Conservation (phyloP, 176 grass and related monocot genomes). For the Areca catechu region DNA sequence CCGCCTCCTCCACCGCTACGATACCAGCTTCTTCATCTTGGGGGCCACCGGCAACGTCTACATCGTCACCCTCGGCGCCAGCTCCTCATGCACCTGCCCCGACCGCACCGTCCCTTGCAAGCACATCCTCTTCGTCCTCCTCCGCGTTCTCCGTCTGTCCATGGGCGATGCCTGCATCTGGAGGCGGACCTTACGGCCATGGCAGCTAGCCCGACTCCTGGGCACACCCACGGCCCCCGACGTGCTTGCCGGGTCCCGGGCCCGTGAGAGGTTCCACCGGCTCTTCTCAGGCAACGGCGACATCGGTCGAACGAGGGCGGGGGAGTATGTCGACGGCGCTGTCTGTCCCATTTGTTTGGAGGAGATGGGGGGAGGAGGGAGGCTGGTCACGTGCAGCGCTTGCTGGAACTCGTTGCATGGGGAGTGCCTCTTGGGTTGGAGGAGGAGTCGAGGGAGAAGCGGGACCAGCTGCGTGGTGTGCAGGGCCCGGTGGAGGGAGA, state of each 20-base stretch:
- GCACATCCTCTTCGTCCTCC: conserved; percentile 87
- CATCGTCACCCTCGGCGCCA: conserved; percentile 41
- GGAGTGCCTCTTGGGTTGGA: conserved; percentile 82
- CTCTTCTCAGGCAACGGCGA: background rate
- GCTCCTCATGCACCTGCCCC: conserved; percentile 73
- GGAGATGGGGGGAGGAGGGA: conserved; percentile 30
- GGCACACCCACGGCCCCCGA: conserved; percentile 37
- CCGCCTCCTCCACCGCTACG: conserved; percentile 46
- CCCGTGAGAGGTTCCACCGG: conserved; percentile 47
- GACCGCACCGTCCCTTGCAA: conserved; percentile 74
- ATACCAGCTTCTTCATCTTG: conserved; percentile 57
- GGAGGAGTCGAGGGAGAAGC: conserved; percentile 46
- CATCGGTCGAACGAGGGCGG: background rate
- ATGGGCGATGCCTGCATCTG: conserved; percentile 83
- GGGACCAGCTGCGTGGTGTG: conserved; percentile 82
- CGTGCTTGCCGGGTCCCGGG: conserved; percentile 44
- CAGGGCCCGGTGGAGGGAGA: conserved; percentile 69
- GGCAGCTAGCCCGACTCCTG: conserved; percentile 56
- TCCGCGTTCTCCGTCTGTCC: conserved; percentile 72
- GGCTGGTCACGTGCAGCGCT: conserved; percentile 47
- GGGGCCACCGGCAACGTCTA: conserved; percentile 79
- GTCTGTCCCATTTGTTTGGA: conserved; percentile 83
- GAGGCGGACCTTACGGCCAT: conserved; percentile 51
- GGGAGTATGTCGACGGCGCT: background rate
- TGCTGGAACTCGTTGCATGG: conserved; percentile 82